These are phyloP conservation scores for Suillus weaverae DNA, from an alignment of 768 basidiomycete species.

Conservation along the genomic window DNA sequence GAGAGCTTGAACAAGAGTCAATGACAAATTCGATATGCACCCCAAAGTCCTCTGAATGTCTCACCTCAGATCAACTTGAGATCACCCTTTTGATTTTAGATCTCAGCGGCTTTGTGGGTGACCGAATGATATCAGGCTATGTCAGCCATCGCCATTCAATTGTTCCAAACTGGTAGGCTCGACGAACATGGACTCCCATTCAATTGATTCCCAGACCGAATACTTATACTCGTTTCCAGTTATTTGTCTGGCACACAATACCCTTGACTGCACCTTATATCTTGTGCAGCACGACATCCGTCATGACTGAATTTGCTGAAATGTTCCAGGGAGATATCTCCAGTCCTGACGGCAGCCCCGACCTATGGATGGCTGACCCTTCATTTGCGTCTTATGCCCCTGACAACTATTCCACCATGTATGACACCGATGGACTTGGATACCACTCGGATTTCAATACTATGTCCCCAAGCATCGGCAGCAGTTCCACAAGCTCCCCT, in stretches of 20 bases:
- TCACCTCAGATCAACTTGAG: not conserved
- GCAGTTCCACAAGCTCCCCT: not conserved
- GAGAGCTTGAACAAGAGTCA: not conserved
- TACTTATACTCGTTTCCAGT: not conserved
- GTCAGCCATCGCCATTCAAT: slow-evolving; percentile 1
- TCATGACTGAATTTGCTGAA: not conserved
- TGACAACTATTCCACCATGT: not conserved
- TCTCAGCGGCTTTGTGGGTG: not conserved
- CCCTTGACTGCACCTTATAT: not conserved
- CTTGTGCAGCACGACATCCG: not conserved
- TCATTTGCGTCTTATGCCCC: not conserved
- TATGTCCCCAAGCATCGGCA: not conserved
- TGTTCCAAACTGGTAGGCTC: not conserved
- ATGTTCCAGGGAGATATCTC: not conserved
- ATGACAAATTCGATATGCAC: not conserved
- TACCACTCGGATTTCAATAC: slow-evolving; percentile 9
- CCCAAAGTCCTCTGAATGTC: not conserved
- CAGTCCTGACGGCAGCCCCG: not conserved
- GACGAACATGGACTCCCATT: not conserved
- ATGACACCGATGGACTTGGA: not conserved
- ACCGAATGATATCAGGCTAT: not conserved
- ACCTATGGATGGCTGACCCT: slow-evolving; percentile 1
- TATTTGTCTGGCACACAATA: not conserved
- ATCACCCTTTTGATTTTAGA: slow-evolving; percentile 1
- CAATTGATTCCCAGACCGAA: slow-evolving; percentile 1